These are phyloP conservation scores for Tricholoma terreum DNA, from an alignment of 768 basidiomycete species.

Conservation along the genomic window DNA sequence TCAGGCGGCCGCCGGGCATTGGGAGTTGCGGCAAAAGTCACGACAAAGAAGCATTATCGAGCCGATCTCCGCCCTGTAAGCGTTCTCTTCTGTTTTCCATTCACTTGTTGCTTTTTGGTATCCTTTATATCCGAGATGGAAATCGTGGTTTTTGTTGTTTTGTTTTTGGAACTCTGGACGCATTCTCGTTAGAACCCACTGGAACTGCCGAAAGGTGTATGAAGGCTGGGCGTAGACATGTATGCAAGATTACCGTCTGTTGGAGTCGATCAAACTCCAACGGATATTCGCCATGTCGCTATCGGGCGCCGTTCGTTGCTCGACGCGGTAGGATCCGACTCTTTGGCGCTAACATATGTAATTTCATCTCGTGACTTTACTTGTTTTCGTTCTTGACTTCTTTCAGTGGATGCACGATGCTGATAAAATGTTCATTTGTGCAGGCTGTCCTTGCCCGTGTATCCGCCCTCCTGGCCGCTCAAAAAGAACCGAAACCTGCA, in stretches of 20 bases:
- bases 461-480: slow-evolving; percentile 66
- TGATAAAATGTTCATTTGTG: slow-evolving; percentile 21
- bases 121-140: not conserved
- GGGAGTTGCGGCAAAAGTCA: slow-evolving; percentile 53
- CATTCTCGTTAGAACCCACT: slow-evolving; percentile 94
- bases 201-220: slow-evolving; percentile 60
- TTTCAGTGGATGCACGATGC: slow-evolving; percentile 12
- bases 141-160: slow-evolving; percentile 7
- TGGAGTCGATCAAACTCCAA: slow-evolving; percentile 60
- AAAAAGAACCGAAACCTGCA: slow-evolving; percentile 65
- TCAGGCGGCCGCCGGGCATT: slow-evolving; percentile 70
- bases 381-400: not conserved
- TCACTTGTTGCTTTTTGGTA: slow-evolving; percentile 10
- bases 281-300: slow-evolving; percentile 67
- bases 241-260: slow-evolving; percentile 69
- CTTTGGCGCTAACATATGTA: slow-evolving; percentile 62
- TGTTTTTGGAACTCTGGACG: slow-evolving; percentile 27
- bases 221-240: slow-evolving; percentile 93
- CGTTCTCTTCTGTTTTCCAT: slow-evolving; percentile 10
- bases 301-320: slow-evolving; percentile 68
- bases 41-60: slow-evolving; percentile 68
- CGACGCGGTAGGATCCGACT: slow-evolving; percentile 62
- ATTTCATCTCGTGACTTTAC: slow-evolving; percentile 14
- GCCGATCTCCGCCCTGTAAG: slow-evolving; percentile 77
- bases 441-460: slow-evolving; percentile 77